These are phyloP conservation scores for Xylaria intraflava DNA, from an alignment of 495 filamentous ascomycete species.

Conservation along the genomic window DNA sequence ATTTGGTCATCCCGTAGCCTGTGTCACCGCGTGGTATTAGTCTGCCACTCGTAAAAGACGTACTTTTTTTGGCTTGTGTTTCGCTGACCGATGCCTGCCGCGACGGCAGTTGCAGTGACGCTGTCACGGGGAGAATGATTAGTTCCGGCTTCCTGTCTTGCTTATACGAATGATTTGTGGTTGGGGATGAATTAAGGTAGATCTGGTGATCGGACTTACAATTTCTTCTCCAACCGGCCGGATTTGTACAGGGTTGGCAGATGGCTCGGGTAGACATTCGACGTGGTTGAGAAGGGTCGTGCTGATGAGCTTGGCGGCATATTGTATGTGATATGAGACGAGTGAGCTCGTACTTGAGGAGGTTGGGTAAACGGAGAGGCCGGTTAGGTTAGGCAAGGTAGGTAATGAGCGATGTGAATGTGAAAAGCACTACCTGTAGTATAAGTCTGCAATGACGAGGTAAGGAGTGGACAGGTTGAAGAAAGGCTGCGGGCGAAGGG, in stretches of 20 bases:
- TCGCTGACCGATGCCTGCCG: constrained; percentile 30
- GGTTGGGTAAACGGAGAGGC: too few species aligned
- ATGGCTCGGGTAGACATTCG: constrained; percentile 38
- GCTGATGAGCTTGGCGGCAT: constrained; percentile 23
- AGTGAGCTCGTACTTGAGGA: too few species aligned
- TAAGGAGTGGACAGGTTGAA: too few species aligned
- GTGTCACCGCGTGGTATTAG: not conserved
- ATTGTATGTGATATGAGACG: not conserved
- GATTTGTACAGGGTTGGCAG: constrained; percentile 35
- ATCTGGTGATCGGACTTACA: constrained; percentile 27
- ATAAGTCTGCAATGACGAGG: too few species aligned
- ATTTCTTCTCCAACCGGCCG: constrained; percentile 27
- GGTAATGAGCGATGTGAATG: too few species aligned
- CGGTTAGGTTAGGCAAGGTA: not conserved
- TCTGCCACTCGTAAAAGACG: not conserved
- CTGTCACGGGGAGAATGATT: constrained; percentile 18
- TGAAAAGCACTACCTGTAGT: too few species aligned
- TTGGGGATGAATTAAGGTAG: not conserved
- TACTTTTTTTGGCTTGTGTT: not conserved
- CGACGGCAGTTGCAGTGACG: constrained; percentile 33
- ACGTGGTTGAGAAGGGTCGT: constrained; percentile 33
- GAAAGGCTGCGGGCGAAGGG: too few species aligned
- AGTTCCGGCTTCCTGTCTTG: not conserved
- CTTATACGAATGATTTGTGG: not conserved
- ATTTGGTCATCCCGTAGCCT: constrained; percentile 35